These are phyloP conservation scores for Psilocybe azurescens DNA, from an alignment of 768 basidiomycete genomes.

Conservation along the genomic window DNA sequence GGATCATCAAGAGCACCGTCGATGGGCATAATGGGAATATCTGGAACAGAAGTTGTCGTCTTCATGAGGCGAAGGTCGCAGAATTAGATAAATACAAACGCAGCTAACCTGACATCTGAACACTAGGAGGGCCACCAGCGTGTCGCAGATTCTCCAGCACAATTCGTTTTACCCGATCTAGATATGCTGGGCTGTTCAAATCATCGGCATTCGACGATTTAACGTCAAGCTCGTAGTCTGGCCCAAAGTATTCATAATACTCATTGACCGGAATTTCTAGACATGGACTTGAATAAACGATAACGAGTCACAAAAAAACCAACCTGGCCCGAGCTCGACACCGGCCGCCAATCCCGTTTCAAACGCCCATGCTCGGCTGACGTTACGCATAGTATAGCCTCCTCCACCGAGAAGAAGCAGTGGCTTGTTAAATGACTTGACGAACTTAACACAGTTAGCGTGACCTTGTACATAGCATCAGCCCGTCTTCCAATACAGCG, in stretches of 20 bases:
- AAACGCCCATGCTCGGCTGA: conserved; percentile 96
- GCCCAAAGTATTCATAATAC: conserved; percentile 99
- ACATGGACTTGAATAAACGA: not conserved
- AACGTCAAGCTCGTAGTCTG: conserved; percentile 95
- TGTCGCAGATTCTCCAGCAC: conserved; percentile 91
- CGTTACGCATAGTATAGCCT: conserved; percentile 98
- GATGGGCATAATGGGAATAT: conserved; percentile 83
- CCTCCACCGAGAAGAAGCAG: conserved; percentile 95
- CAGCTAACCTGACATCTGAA: conserved; percentile 81
- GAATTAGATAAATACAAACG: not conserved
- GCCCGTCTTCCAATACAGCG: not conserved
- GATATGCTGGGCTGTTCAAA: conserved; percentile 89
- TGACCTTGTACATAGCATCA: conserved; percentile 63
- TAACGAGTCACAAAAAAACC: conserved; percentile 12
- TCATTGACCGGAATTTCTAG: conserved; percentile 97
- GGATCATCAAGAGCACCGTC: conserved; percentile 85
- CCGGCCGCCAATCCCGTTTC: conserved; percentile 99
- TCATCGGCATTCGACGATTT: conserved; percentile 95
- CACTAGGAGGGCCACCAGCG: conserved; percentile 87
- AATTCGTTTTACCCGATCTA: conserved; percentile 91
- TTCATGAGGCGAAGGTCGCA: not conserved
- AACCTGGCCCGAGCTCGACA: conserved; percentile 87
- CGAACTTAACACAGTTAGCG: conserved; percentile 96
- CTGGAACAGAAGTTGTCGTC: conserved; percentile 47
- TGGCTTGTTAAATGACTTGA: conserved; percentile 95